phyloP scores from a whole-genome alignment of 345 rosid species.

The Eucalyptus viminalis region DNA sequence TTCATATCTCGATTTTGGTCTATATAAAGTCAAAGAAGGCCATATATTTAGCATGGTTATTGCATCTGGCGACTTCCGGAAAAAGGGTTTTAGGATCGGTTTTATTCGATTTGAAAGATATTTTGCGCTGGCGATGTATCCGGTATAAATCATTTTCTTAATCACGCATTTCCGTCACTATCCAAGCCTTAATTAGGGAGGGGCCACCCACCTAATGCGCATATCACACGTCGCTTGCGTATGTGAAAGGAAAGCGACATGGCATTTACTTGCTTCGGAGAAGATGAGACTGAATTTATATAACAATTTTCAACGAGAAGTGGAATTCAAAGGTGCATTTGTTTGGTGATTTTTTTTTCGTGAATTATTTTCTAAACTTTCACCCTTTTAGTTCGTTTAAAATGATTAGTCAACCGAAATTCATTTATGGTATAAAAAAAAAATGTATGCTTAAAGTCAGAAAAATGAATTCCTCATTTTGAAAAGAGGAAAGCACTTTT shows the following conservation, averaged over 20 bases:
- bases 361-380: background rate
- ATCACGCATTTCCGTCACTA: background rate
- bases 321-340: background rate
- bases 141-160: background rate
- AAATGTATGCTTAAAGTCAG: too few species aligned
- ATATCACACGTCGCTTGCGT: background rate
- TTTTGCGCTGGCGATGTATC: background rate
- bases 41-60: background rate
- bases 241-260: background rate
- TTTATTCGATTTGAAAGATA: background rate
- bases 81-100: background rate
- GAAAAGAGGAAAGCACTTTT: too few species aligned
- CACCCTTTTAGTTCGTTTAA: background rate
- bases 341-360: background rate
- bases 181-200: background rate
- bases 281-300: background rate
- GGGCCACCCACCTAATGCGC: background rate
- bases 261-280: background rate
- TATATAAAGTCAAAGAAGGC: background rate
- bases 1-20: background rate
- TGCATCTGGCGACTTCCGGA: background rate
- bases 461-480: background rate
- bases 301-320: background rate
- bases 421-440: background rate
- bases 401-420: background rate